Evolutionary conservation across 345 rosid genomes (phyloP).

Genomic region (Hibiscus tridactylites): DNA sequence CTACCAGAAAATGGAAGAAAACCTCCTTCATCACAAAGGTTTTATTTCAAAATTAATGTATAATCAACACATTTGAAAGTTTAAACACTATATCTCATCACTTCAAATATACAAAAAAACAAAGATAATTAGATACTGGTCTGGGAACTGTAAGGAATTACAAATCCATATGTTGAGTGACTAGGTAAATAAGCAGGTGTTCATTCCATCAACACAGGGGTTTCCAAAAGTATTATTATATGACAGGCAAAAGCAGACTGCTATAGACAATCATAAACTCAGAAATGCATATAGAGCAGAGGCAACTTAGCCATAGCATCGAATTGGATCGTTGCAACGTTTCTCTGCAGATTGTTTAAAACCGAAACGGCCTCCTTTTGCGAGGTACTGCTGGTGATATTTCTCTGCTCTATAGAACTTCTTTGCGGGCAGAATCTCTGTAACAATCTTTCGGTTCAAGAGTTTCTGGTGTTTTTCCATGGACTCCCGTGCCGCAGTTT

Average conservation of each 20-base stretch:
- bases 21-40: too few relatives aligned
- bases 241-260: background rate
- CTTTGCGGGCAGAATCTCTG: conserved; percentile 82
- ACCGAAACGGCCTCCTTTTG: conserved; percentile 84
- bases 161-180: background rate
- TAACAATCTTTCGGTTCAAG: conserved; percentile 53
- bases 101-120: background rate
- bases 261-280: conserved; percentile 5
- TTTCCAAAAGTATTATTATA: background rate
- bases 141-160: background rate
- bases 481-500: conserved; percentile 62
- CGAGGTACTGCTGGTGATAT: conserved; percentile 86
- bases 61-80: too few relatives aligned
- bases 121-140: background rate
- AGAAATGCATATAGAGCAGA: background rate
- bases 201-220: background rate
- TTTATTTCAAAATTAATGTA: too few relatives aligned
- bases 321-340: conserved; percentile 86
- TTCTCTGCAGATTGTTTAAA: conserved; percentile 61
- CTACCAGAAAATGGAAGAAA: too few relatives aligned
- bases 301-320: conserved; percentile 67
- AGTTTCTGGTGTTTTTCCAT: conserved; percentile 55
- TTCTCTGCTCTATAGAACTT: conserved; percentile 91
- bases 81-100: too few relatives aligned
- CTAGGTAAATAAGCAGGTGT: background rate